These are phyloP conservation scores for Trichoderma harzianum DNA, from an alignment of 2,329 filamentous ascomycete genomes.

Conservation along the genomic window DNA sequence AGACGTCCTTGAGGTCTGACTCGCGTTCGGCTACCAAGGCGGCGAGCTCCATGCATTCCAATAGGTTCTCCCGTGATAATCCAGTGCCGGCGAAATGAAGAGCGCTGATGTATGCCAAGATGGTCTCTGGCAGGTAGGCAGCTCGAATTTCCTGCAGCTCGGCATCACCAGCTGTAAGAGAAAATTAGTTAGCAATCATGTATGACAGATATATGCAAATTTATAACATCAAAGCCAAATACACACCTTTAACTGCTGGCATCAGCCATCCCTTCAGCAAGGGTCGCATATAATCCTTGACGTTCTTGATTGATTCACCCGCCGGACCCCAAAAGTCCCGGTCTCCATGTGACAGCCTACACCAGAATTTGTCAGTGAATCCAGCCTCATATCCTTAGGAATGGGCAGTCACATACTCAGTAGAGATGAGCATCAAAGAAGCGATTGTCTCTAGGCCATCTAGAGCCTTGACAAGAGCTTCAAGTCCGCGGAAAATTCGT, in stretches of 20 bases:
- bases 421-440: conserved; percentile 49
- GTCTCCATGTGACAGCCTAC: conserved; percentile 13
- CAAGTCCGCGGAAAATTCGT: conserved; percentile 64
- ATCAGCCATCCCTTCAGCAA: conserved; percentile 65
- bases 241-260: conserved; percentile 52
- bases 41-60: conserved; percentile 85
- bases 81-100: conserved; percentile 75
- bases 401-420: conserved; percentile 45
- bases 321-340: conserved; percentile 54
- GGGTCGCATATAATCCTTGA: conserved; percentile 56
- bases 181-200: neutral
- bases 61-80: conserved; percentile 70
- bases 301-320: conserved; percentile 50
- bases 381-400: neutral
- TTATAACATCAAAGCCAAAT: neutral
- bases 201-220: neutral
- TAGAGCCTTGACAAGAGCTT: conserved; percentile 62
- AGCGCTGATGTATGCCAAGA: conserved; percentile 78
- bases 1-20: conserved; percentile 62
- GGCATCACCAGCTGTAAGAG: conserved; percentile 45
- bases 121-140: conserved; percentile 78
- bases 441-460: conserved; percentile 67
- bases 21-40: conserved; percentile 68
- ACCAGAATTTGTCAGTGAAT: neutral
- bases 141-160: conserved; percentile 66